Base-by-base conservation (phyloP, 129 eudicot species). In the Chrysanthemum lavandulifolium region DNA sequence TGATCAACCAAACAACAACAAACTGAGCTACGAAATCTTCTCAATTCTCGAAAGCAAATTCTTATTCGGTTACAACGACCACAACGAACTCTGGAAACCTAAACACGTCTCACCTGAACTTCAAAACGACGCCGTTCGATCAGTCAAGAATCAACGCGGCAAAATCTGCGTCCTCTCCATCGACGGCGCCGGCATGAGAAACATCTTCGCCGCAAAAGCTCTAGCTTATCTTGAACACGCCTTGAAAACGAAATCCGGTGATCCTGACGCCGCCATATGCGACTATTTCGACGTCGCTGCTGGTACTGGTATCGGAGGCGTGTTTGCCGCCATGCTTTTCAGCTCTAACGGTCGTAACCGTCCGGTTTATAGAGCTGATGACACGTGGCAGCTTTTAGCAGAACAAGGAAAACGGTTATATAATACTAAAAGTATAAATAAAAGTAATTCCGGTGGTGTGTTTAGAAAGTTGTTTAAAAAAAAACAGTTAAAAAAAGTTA, bases 141-240 rank as follows among this genome's bases (percentile, higher is more conserved):
- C 79, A 1, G 48, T 82, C 2, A 88, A 87, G 76, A 90, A 90
- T 27, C 98, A 90, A 54, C 78, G 97, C 57, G 98, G 98, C 5
- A 90, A 94, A 80, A 82, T 94, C 25, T 90, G 97, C 31, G 69
- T 94, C 4, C 83, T 94, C 9, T 84, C 85, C 47, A 78, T 94
- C 50, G 98, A 94, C 84, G 98, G 98, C 61, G 93, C 91, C 11
- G 98, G 98, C 19, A 84, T 94, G 96, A 80, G n/a, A 83, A 84
- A 43, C 62, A 90, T 94, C 18, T 16, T 88, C 0, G 76, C 96
- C 2, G 98, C 93, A 0, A 88, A 94, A 71, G 80, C 97, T n/a
- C 70, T 94, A 16, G 85, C 96, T 9, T 86, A 82, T 68, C 69
- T 94, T 0, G 98, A 94, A 58, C 74, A 84, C 8, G 89, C 96